Conservation (phyloP, 768 basidiomycete genomes). For the Lactarius psammicola region DNA sequence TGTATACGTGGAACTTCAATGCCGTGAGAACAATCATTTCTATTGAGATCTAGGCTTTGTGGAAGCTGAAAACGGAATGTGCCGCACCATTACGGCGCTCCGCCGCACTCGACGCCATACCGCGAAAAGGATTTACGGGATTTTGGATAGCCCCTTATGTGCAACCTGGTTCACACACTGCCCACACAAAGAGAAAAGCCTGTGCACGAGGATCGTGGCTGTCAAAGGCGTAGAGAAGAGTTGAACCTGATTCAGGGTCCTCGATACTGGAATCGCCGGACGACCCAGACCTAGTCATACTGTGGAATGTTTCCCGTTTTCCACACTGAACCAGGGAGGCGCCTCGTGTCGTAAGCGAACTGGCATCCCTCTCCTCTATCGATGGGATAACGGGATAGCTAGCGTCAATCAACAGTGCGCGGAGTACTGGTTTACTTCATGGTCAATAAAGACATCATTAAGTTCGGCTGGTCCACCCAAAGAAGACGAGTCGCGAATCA, state of each 20-base stretch:
- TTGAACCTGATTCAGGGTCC: not conserved
- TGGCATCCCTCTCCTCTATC: slow-evolving; percentile 4
- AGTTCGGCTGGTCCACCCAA: not conserved
- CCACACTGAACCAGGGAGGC: not conserved
- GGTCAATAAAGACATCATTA: not conserved
- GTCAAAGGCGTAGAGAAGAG: not conserved
- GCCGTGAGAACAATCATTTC: not conserved
- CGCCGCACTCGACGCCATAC: not conserved
- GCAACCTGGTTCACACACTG: not conserved
- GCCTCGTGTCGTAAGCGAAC: slow-evolving; percentile 13
- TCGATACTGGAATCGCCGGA: not conserved
- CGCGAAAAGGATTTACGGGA: not conserved
- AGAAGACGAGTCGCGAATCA: not conserved
- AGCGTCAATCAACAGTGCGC: not conserved
- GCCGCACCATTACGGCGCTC: not conserved
- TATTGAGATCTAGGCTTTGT: not conserved
- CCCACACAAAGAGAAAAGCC: not conserved
- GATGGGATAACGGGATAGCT: slow-evolving; percentile 1
- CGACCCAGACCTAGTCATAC: not conserved
- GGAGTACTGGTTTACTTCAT: not conserved
- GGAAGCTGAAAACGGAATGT: not conserved
- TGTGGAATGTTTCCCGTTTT: not conserved
- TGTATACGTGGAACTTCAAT: not conserved
- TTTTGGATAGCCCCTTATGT: not conserved
- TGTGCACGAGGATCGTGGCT: not conserved